Percentiles rank a stretch among this genome's conserved stretches.
Conservation (phyloP, 257 asterid species). For the Cynanchum wilfordii region DNA sequence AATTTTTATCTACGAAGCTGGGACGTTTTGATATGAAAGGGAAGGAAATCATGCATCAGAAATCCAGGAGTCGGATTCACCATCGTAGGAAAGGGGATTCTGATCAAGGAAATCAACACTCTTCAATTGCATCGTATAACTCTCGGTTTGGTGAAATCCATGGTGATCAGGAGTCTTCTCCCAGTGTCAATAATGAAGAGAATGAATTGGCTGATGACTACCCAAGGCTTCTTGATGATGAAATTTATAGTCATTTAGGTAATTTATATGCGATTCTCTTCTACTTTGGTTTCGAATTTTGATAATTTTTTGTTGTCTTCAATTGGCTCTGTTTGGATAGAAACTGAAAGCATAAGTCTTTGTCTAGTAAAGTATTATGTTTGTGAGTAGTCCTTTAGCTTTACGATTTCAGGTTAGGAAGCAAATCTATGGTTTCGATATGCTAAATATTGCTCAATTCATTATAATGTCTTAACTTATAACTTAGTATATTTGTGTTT, state of each 20-base stretch:
- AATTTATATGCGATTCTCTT: slow-evolving; percentile 35
- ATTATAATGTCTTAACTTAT: neutral
- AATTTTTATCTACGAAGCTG: slow-evolving; percentile 12
- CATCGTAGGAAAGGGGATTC: slow-evolving; percentile 29
- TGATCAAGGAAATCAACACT: slow-evolving; percentile 29
- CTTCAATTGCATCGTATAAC: slow-evolving; percentile 42
- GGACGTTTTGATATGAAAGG: slow-evolving; percentile 62
- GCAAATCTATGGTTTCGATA: neutral
- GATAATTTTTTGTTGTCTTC: neutral
- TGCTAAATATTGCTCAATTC: neutral
- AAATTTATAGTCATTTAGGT: slow-evolving; percentile 26
- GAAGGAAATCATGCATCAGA: slow-evolving; percentile 43
- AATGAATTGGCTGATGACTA: slow-evolving; percentile 24
- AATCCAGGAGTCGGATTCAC: slow-evolving; percentile 44
- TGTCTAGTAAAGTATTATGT: neutral
- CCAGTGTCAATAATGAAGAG: slow-evolving; percentile 26
- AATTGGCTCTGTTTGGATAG: neutral
- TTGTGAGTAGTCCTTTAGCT: neutral
- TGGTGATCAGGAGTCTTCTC: slow-evolving; percentile 25
- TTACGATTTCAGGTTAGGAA: neutral
- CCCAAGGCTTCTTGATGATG: slow-evolving; percentile 22
- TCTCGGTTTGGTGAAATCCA: slow-evolving; percentile 23
- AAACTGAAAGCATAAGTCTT: neutral
- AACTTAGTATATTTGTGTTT: neutral
- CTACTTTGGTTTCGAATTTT: neutral